These are phyloP conservation scores for Rehmannia glutinosa DNA, from an alignment of 257 asterid genomes.

Conservation along the genomic window DNA sequence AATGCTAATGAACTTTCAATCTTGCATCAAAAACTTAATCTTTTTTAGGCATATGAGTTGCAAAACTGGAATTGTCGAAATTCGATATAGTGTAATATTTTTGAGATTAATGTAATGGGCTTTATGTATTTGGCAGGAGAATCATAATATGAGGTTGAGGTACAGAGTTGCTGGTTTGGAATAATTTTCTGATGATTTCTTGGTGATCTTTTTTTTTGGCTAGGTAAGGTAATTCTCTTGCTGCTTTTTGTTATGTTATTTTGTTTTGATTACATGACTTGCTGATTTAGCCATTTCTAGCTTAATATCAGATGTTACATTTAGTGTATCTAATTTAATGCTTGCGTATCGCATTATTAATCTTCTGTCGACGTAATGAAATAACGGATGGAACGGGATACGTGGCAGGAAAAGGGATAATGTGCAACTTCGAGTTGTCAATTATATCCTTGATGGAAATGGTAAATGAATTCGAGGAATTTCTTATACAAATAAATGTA, in stretches of 20 bases:
- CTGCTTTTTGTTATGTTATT: neutral
- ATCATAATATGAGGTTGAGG: slow-evolving; percentile 65
- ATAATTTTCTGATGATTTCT: slow-evolving; percentile 27
- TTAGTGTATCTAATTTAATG: neutral
- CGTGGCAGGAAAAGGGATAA: too few species aligned
- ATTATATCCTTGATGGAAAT: too few species aligned
- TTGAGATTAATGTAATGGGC: slow-evolving; percentile 3
- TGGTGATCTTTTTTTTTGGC: slow-evolving; percentile 17
- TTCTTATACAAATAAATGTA: too few species aligned
- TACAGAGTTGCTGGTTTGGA: slow-evolving; percentile 83
- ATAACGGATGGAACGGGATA: too few species aligned
- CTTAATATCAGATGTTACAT: neutral
- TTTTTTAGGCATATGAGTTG: neutral
- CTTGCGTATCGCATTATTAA: neutral
- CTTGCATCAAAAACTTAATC: neutral
- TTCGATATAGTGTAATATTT: slow-evolving; percentile 4
- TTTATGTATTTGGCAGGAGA: slow-evolving; percentile 53
- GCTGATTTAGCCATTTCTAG: neutral
- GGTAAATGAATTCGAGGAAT: too few species aligned
- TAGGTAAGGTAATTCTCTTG: slow-evolving; percentile 28
- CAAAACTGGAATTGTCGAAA: neutral
- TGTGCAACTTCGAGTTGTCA: too few species aligned
- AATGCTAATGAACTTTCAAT: neutral
- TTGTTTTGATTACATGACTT: neutral
- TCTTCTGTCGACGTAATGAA: too few species aligned